Conservation (phyloP, 495 filamentous ascomycete species). For the Acidomyces sp. region DNA sequence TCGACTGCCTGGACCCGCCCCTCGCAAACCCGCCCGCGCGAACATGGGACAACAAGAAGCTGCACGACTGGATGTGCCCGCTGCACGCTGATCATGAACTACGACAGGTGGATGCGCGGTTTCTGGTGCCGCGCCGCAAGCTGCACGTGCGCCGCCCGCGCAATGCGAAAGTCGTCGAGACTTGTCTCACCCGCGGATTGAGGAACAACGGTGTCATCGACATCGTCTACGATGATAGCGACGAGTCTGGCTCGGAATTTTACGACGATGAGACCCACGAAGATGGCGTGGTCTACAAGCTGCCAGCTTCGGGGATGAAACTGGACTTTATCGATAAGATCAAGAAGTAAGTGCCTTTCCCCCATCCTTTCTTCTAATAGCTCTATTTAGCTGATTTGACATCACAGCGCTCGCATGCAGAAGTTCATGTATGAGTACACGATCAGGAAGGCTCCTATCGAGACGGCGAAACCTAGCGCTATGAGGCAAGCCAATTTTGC, state of each 20-base stretch:
- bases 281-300: conserved; percentile 47
- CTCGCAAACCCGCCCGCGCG: conserved; percentile 56
- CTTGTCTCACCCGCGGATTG: conserved; percentile 41
- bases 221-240: conserved; percentile 31
- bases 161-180: conserved; percentile 35
- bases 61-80: conserved; percentile 76
- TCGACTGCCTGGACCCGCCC: conserved; percentile 83
- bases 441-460: conserved; percentile 2
- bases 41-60: conserved; percentile 31
- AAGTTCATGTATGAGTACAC: conserved; percentile 3
- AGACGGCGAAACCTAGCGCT: conserved; percentile 7
- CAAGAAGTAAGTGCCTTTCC: conserved; percentile 21
- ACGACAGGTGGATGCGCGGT: conserved; percentile 24
- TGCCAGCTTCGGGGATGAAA: conserved; percentile 63
- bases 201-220: conserved; percentile 71
- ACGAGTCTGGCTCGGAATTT: conserved; percentile 34
- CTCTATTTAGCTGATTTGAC: background rate
- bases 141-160: conserved; percentile 41
- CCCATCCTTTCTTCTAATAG: background rate
- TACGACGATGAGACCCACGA: conserved; percentile 34
- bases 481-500: conserved; percentile 15
- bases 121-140: conserved; percentile 21
- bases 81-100: conserved; percentile 61
- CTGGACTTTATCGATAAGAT: conserved; percentile 57
- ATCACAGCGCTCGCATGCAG: conserved; percentile 12